phyloP scores from a whole-genome alignment of 106 monocot genomes.

The Dioscorea zingiberensis region DNA sequence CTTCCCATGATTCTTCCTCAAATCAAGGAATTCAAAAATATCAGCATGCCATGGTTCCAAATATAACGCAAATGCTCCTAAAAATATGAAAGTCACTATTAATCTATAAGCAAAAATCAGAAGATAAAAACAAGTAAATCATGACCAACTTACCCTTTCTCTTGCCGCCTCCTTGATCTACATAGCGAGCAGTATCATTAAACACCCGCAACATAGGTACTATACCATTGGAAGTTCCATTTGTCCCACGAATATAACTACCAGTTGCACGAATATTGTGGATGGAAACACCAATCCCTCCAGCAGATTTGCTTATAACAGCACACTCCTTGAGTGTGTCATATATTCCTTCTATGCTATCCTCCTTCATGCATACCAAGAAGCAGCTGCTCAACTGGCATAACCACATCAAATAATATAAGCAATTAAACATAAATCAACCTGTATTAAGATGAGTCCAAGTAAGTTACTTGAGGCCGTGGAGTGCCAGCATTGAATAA shows the following conservation, averaged over 20 bases:
- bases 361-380: slow-evolving; percentile 94
- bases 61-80: slow-evolving; percentile 97
- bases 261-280: slow-evolving; percentile 91
- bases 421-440: neutral
- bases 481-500: slow-evolving; percentile 95
- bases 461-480: slow-evolving; percentile 65
- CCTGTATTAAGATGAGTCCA: neutral
- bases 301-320: slow-evolving; percentile 92
- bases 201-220: slow-evolving; percentile 96
- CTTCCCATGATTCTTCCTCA: slow-evolving; percentile 96
- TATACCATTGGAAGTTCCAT: slow-evolving; percentile 95
- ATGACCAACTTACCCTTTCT: slow-evolving; percentile 63
- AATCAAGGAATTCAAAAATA: slow-evolving; percentile 94
- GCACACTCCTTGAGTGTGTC: slow-evolving; percentile 96
- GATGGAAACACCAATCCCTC: slow-evolving; percentile 93
- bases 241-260: slow-evolving; percentile 94
- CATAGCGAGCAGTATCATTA: slow-evolving; percentile 98
- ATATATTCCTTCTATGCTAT: slow-evolving; percentile 97
- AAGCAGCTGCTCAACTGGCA: slow-evolving; percentile 95
- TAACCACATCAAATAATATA: slow-evolving; percentile 1
- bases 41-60: slow-evolving; percentile 99
- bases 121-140: neutral
- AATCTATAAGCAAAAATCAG: neutral
- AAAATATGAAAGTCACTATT: neutral
- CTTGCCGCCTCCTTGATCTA: slow-evolving; percentile 98